Conservation (phyloP, 495 filamentous ascomycete genomes). For the Lasiosphaeris hirsuta region DNA sequence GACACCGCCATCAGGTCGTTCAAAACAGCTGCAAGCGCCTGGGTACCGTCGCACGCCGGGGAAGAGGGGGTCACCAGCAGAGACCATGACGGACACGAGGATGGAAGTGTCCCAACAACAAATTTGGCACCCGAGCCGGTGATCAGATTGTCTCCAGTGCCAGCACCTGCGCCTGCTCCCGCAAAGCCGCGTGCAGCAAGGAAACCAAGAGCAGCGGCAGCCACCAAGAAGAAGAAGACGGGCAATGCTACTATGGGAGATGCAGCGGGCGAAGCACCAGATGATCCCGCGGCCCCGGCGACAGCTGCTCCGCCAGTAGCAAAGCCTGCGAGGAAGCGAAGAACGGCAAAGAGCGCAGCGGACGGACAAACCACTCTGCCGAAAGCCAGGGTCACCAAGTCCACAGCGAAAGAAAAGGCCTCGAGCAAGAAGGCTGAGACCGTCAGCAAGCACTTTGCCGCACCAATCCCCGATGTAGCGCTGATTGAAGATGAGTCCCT, state of each 20-base stretch:
- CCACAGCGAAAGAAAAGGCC: constrained; percentile 25
- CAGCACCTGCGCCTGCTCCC: background rate
- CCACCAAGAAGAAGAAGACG: background rate
- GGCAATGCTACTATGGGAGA: background rate
- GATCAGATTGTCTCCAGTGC: background rate
- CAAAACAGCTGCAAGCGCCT: constrained; percentile 39
- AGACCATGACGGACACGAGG: background rate
- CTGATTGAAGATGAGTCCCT: constrained; percentile 22
- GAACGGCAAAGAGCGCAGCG: constrained; percentile 7
- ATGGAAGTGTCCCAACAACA: background rate
- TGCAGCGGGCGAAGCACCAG: background rate
- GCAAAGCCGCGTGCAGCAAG: background rate
- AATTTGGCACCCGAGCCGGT: background rate
- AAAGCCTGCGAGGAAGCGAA: constrained; percentile 1
- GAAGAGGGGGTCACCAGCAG: background rate
- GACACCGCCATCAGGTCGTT: constrained; percentile 32
- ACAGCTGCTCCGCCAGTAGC: background rate
- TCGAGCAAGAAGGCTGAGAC: constrained; percentile 27
- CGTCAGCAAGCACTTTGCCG: constrained; percentile 37
- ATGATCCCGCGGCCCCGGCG: background rate
- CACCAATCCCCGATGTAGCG: constrained; percentile 2
- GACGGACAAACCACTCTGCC: constrained; percentile 30
- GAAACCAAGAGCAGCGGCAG: background rate
- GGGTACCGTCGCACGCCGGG: constrained; percentile 18
- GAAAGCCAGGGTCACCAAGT: constrained; percentile 34